Conservation (phyloP, 1,284 basidiomycete genomes). For the Tausonia pullulans region DNA sequence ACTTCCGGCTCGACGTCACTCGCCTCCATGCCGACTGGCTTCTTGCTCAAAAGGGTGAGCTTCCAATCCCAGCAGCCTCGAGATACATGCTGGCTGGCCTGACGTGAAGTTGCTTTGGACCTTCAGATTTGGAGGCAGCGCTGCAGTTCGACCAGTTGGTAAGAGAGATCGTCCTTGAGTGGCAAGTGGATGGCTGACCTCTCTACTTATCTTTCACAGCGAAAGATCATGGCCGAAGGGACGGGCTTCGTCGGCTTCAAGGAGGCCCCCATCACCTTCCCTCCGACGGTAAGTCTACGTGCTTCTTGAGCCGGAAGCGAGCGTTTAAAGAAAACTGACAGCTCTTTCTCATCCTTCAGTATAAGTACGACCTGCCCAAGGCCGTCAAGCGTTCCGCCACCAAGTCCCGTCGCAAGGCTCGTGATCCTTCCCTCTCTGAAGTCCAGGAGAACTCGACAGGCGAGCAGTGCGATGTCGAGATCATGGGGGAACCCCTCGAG, state of each 20-base stretch:
- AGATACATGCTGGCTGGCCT: neutral
- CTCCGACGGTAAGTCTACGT: slow-evolving; percentile 34
- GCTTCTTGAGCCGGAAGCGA: neutral
- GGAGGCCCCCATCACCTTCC: slow-evolving; percentile 38
- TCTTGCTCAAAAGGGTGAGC: slow-evolving; percentile 36
- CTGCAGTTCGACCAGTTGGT: slow-evolving; percentile 43
- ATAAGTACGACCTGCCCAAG: slow-evolving; percentile 41
- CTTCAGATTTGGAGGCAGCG: slow-evolving; percentile 33
- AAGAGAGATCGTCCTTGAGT: no score
- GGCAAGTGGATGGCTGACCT: no score
- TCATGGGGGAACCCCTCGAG: neutral
- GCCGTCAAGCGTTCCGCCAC: slow-evolving; percentile 31
- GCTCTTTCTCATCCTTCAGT: neutral
- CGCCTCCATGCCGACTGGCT: slow-evolving; percentile 44
- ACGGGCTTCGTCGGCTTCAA: slow-evolving; percentile 38
- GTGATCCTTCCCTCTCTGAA: slow-evolving; percentile 20
- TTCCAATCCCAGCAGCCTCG: neutral
- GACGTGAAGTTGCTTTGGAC: neutral
- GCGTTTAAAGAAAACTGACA: neutral
- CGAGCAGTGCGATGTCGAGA: slow-evolving; percentile 3
- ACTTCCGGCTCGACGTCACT: slow-evolving; percentile 43
- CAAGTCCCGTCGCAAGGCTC: slow-evolving; percentile 11
- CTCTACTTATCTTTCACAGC: neutral
- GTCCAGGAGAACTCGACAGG: slow-evolving; percentile 18
- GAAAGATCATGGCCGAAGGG: slow-evolving; percentile 34